Evolutionary conservation across 129 eudicot genomes (phyloP).

Genomic region (Tanacetum coccineum): DNA sequence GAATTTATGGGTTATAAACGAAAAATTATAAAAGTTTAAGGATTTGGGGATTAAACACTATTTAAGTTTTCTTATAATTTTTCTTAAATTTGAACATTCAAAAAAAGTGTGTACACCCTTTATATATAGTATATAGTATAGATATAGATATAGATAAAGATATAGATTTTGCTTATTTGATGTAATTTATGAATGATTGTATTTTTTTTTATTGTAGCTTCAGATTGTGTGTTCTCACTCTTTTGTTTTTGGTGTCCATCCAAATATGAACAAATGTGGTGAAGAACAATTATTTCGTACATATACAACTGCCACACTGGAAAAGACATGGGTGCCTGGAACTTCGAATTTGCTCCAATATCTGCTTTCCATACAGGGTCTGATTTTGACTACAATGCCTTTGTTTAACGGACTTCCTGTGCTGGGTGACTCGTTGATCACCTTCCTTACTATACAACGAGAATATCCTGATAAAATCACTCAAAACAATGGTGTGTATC

Average conservation of each 20-base stretch:
- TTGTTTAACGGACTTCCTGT: neutral
- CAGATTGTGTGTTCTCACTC: neutral
- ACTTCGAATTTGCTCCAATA: slow-evolving; percentile 3
- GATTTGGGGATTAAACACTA: too few relatives aligned
- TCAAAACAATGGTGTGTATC: neutral
- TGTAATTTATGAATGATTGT: too few relatives aligned
- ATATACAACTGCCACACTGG: neutral
- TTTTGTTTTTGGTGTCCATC: neutral
- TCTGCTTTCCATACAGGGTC: neutral
- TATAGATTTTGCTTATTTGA: too few relatives aligned
- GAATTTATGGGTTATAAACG: too few relatives aligned
- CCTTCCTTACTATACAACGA: neutral
- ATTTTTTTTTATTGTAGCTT: neutral
- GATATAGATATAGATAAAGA: too few relatives aligned
- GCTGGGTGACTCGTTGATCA: neutral
- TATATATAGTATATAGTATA: too few relatives aligned
- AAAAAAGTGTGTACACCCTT: too few relatives aligned
- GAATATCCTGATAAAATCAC: neutral
- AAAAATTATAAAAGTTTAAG: too few relatives aligned
- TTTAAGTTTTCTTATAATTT: too few relatives aligned
- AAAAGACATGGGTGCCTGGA: neutral
- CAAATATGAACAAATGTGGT: neutral
- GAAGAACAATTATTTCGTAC: neutral
- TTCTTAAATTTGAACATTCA: too few relatives aligned
- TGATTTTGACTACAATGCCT: neutral